Base-by-base conservation (phyloP, 176 grass and related monocot genomes). In the Zoysia pacifica region DNA sequence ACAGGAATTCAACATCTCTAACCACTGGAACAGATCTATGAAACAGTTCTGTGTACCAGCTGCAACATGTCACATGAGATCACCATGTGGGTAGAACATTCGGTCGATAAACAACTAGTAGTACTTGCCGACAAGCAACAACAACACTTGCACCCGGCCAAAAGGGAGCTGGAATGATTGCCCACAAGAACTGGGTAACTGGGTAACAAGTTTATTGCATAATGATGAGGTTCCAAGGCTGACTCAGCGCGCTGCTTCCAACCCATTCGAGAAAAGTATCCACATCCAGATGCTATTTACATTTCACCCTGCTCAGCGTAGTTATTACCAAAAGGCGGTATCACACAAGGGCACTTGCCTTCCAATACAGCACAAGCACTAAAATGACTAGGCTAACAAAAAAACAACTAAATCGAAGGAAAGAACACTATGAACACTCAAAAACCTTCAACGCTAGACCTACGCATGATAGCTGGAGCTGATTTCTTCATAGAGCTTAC, bases 251-350 rank as follows among this genome's bases (percentile, higher is more conserved):
- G 55, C 79, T 62, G 67, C 28, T 82, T 63, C 79, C 73, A 73
- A 37, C 82, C 60, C 72, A 74, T 54, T 77, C 62, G 79, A 82
- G 61, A 76, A 68, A 86, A 62, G 70, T 94, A 94, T 94, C 76
- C 91, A 94, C 91, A 94, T 87, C 73, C 88, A 81, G 82, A 66
- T 89, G 69, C 67, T 94, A 94, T 91, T 84, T 94, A 91, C 89
- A 91, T 12, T 86, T 86, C 81, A 86, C 68, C 65, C 80, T 62
- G 72, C 69, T 85, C 69, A 78, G 54, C 63, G 45, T 67, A 82
- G 62, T 49, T 86, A 79, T 66, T 79, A 86, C 80, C 66, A 83
- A 71, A 20, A 20, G 64, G 89, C 65, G 63, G 68, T 72, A 89
- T 60, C 43, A 72, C 71, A 92, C 43, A 80, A 76, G 76, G 81